Conservation (phyloP, 1,284 basidiomycete genomes). For the Cutaneotrichosporon arboriforme region DNA sequence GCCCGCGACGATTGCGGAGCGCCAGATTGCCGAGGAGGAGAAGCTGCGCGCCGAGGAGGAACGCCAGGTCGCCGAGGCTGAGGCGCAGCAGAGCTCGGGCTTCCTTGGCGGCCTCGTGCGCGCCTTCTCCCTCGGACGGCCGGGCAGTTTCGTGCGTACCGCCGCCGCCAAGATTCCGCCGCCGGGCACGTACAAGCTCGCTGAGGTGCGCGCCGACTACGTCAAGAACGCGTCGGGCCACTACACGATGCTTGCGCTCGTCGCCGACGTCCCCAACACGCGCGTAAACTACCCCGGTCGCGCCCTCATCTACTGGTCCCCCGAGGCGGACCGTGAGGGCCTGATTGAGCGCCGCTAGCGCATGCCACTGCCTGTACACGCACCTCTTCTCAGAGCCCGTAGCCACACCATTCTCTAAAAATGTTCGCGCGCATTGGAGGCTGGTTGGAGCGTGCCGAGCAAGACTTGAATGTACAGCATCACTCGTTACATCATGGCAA, state of each 20-base stretch:
- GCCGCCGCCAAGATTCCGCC: constrained; percentile 26
- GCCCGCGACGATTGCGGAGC: background rate
- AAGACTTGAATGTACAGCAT: no score
- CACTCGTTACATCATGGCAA: no score
- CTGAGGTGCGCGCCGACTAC: constrained; percentile 46
- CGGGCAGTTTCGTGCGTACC: background rate
- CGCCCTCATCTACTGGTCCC: constrained; percentile 42
- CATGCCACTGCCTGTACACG: no score
- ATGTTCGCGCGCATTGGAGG: no score
- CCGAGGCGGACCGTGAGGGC: constrained; percentile 41
- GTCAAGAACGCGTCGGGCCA: constrained; percentile 45
- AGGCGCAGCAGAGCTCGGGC: constrained; percentile 5
- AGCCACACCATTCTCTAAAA: no score
- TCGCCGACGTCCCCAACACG: constrained; percentile 42
- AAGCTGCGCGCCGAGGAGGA: constrained; percentile 1
- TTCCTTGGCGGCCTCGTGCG: constrained; percentile 6
- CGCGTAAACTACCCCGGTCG: constrained; percentile 35
- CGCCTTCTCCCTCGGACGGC: constrained; percentile 6
- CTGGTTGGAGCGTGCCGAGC: no score
- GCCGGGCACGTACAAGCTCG: constrained; percentile 46
- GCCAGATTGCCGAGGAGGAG: background rate
- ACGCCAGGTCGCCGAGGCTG: constrained; percentile 2
- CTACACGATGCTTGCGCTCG: constrained; percentile 40
- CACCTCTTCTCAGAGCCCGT: no score
- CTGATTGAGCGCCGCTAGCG: constrained; percentile 24